Conservation (phyloP, 2,329 filamentous ascomycete genomes). For the Biscogniauxia mediterranea region DNA sequence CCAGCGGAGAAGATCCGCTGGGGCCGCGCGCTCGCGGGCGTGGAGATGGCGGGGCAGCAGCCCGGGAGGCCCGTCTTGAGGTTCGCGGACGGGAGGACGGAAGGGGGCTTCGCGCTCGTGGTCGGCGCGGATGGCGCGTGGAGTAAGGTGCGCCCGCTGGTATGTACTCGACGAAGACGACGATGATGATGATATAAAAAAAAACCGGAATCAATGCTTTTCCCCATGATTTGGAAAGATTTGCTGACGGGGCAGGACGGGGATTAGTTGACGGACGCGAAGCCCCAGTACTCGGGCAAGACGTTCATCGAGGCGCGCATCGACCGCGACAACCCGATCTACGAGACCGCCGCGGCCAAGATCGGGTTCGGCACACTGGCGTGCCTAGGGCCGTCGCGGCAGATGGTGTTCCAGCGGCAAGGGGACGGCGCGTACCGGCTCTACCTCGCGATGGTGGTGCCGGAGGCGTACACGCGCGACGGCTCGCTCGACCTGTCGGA, state of each 20-base stretch:
- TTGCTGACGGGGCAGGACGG: not conserved
- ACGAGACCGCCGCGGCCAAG: slow-evolving; percentile 31
- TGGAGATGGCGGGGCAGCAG: slow-evolving; percentile 22
- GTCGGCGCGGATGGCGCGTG: slow-evolving; percentile 40
- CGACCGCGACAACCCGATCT: slow-evolving; percentile 25
- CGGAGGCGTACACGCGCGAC: not conserved
- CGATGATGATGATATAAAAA: too few relatives aligned
- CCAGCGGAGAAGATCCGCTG: slow-evolving; percentile 15
- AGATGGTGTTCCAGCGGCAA: not conserved
- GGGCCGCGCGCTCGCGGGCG: slow-evolving; percentile 8
- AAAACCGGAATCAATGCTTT: too few relatives aligned
- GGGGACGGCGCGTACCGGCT: not conserved
- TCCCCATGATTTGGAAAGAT: too few relatives aligned
- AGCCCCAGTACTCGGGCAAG: slow-evolving; percentile 38
- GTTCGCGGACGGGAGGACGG: slow-evolving; percentile 12
- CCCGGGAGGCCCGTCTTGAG: slow-evolving; percentile 2
- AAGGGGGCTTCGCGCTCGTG: slow-evolving; percentile 30
- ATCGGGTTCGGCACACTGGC: slow-evolving; percentile 34
- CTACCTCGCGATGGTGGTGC: not conserved
- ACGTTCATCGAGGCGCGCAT: slow-evolving; percentile 31
- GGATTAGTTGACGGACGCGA: slow-evolving; percentile 18
- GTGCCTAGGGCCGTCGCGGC: slow-evolving; percentile 23
- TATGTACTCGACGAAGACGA: slow-evolving; percentile 4
- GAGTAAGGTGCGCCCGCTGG: slow-evolving; percentile 31
- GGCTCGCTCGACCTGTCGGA: not conserved